Base-by-base conservation (phyloP, 176 grass and related monocot genomes). In the Cocos nucifera region DNA sequence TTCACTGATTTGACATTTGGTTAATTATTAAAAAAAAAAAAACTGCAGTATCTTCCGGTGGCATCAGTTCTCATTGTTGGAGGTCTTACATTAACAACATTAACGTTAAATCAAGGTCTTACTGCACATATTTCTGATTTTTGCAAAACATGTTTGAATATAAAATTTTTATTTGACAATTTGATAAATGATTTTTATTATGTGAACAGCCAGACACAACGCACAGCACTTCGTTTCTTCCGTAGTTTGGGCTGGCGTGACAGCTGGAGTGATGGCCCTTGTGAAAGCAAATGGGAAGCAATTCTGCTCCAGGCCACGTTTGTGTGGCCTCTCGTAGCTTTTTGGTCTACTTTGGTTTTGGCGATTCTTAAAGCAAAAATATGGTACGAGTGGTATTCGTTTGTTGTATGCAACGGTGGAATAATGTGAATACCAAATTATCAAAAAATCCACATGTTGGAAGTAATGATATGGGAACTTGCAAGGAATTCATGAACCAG, bases 271-370 rank as follows among this genome's bases (percentile, higher is more conserved):
- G 29, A n/a, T 89, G 57, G 93, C 79, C 53, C 69, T 89, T 79
- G 82, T 89, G 64, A 98, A 93, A 89, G 79, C 94, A 22, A 98
- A 98, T 78, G 94, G 88, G 17, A 92, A 89, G 64, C 94, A 86
- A 27, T 83, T 98, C 67, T 98, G 94, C 57, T 93, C 94, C 66
- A 87, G 85, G 54, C 94, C 94, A 63, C 88, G 82, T 25, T 69
- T 93, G 64, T 86, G 94, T 69, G 70, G 85, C 53, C 82, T 93
- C 22, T 73, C 85, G 50, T 98, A 65, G 79, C 39, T 9, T 44
- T 44, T 2, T 44, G 35, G 35, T 14, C 35, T 44, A 44, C 6
- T 44, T 44, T 44, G 35, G 9, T 44, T 12, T 10, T 29, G 4
- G 28, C 9, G 10, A 44, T 44, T 39, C 35, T 44, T 44, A 44